These are phyloP conservation scores for Coemansia aciculifera DNA, from an alignment of 192 early-diverging fungal genomes.

Conservation along the genomic window DNA sequence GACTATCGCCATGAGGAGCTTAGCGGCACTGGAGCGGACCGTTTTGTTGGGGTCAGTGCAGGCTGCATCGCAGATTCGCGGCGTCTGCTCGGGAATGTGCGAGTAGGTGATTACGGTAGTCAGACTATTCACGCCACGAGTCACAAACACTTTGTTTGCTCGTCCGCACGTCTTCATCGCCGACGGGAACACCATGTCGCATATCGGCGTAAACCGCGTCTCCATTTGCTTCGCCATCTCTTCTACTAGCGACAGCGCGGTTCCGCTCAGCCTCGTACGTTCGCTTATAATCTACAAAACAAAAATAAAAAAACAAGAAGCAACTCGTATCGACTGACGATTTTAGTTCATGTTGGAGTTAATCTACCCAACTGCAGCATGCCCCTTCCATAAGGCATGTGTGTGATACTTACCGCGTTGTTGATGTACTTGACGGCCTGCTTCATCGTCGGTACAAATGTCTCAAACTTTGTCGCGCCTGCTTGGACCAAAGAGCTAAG, in stretches of 20 bases:
- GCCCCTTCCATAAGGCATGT: background rate
- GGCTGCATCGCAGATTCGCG: slow-evolving; percentile 59
- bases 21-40: slow-evolving; percentile 61
- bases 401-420: slow-evolving; percentile 52
- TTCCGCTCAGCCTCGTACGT: slow-evolving; percentile 71
- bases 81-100: slow-evolving; percentile 57
- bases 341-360: background rate
- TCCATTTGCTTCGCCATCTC: slow-evolving; percentile 62
- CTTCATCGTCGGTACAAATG: slow-evolving; percentile 56
- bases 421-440: slow-evolving; percentile 51
- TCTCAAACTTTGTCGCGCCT: slow-evolving; percentile 44
- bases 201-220: slow-evolving; percentile 60
- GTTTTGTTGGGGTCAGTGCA: slow-evolving; percentile 62
- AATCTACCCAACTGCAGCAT: background rate
- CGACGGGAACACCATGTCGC: slow-evolving; percentile 63
- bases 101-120: slow-evolving; percentile 63
- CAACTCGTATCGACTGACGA: background rate
- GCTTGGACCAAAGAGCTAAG: slow-evolving; percentile 50
- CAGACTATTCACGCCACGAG: slow-evolving; percentile 61
- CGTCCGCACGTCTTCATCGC: slow-evolving; percentile 67
- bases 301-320: background rate
- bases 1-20: slow-evolving; percentile 60
- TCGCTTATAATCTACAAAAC: slow-evolving; percentile 66
- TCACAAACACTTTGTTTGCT: slow-evolving; percentile 76
- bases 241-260: slow-evolving; percentile 66